Evolutionary conservation across 148 eudicot genomes (phyloP), one percentile per base, ranked within the genome.

Genomic region (Rhododendron kiyosumense): DNA sequence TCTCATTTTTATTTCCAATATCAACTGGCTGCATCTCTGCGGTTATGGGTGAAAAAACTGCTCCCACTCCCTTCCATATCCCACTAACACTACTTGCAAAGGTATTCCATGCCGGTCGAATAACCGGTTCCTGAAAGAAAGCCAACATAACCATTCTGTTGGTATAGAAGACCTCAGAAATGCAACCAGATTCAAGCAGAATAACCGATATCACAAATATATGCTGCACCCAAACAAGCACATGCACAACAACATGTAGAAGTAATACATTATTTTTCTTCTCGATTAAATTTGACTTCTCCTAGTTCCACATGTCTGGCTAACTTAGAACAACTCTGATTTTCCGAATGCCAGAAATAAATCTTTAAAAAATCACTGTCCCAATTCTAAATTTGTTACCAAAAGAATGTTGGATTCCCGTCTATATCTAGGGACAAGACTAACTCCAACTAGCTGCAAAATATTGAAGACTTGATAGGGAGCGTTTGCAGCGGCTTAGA

Each of bases 11-110:
- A 30, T 83, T 90, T 82, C 96, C 99, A 81, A 91, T 88, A 26
- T 94, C 99, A 89, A 97, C 84, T n/a, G 99, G 99, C 87, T 97
- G 98, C 99, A 97, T 97, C 89, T 93, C 93, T 87, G 98, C 98
- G 34, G 98, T 97, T 82, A 92, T 95, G 69, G 98, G 98, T 54
- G 99, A 97, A 89, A 95, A 97, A 20, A 95, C 95, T 52, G 98
- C 99, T 88, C 99, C 99, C 82, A 95, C 94, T 84, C 99, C 99
- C 89, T 94, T 97, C 99, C 99, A 97, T 89, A 97, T 94, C 79
- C 99, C 99, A 94, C 98, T 95, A 85, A 97, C 90, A 87, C 99
- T 97, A 86, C 98, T 95, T 61, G 91, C 91, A 89, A 97, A 97
- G 82, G 99, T 97, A 84, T 94, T 91, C 99, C 99, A 97, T 48